Conservation (phyloP, 148 eudicot species). For the Selenicereus undatus region DNA sequence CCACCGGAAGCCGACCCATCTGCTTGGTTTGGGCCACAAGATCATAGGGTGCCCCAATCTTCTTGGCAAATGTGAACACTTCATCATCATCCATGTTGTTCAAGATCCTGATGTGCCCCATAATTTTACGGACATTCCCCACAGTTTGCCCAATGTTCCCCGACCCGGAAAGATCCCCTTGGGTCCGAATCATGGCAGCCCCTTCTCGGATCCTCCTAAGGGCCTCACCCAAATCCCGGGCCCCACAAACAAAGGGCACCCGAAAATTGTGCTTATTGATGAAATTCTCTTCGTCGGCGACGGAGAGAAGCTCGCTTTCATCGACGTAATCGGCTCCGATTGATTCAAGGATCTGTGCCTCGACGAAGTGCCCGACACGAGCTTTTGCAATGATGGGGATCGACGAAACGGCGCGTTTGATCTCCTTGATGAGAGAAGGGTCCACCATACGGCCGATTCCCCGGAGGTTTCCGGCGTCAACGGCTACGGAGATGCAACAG, state of each 20-base stretch:
- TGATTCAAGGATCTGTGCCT: constrained; percentile 59
- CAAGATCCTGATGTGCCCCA: constrained; percentile 66
- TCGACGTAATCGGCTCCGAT: constrained; percentile 59
- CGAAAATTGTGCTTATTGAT: constrained; percentile 63
- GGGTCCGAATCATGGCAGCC: constrained; percentile 58
- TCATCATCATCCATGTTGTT: constrained; percentile 85
- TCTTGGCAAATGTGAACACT: constrained; percentile 69
- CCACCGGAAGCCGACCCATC: constrained; percentile 87
- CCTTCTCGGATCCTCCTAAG: constrained; percentile 66
- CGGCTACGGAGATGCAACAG: constrained; percentile 39
- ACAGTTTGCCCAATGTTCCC: constrained; percentile 60
- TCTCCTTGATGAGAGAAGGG: constrained; percentile 41
- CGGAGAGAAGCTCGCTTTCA: constrained; percentile 44
- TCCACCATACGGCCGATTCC: constrained; percentile 52
- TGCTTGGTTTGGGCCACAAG: constrained; percentile 88
- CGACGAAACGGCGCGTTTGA: constrained; percentile 42
- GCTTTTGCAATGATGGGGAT: constrained; percentile 49
- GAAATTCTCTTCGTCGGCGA: constrained; percentile 51
- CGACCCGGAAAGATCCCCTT: constrained; percentile 38
- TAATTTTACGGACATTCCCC: constrained; percentile 55
- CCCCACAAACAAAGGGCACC: constrained; percentile 55
- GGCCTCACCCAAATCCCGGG: constrained; percentile 55
- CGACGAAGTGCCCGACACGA: constrained; percentile 67
- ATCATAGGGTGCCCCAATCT: constrained; percentile 68
- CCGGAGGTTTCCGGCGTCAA: constrained; percentile 19